Conservation (phyloP, 2,329 filamentous ascomycete species). For the Fusarium coffeatum region DNA sequence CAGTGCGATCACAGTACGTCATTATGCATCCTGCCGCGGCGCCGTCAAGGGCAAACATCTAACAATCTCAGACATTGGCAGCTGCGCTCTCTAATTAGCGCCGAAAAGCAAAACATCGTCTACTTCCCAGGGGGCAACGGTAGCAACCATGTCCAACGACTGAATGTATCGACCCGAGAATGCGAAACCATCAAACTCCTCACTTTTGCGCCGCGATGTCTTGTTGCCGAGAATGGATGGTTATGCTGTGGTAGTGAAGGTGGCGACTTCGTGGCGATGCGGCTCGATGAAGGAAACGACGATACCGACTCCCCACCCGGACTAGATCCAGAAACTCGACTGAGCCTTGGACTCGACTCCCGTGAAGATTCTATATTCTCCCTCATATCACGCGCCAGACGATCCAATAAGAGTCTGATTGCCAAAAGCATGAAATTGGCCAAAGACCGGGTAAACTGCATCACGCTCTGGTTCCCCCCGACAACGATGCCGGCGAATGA, state of each 20-base stretch:
- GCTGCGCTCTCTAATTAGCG: slow-evolving; percentile 89
- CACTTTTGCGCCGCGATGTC: slow-evolving; percentile 81
- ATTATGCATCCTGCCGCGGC: slow-evolving; percentile 38
- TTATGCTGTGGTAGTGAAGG: slow-evolving; percentile 89
- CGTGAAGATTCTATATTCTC: slow-evolving; percentile 52
- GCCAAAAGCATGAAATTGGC: slow-evolving; percentile 67
- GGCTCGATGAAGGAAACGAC: slow-evolving; percentile 60
- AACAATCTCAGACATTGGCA: slow-evolving; percentile 76
- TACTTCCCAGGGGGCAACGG: slow-evolving; percentile 86
- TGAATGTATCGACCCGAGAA: slow-evolving; percentile 76
- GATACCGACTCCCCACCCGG: slow-evolving; percentile 40
- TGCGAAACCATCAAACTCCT: slow-evolving; percentile 79
- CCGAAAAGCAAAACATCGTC: slow-evolving; percentile 78
- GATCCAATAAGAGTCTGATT: slow-evolving; percentile 58
- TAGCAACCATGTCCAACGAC: slow-evolving; percentile 71
- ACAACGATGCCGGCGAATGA: slow-evolving; percentile 43
- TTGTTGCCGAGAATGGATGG: slow-evolving; percentile 88
- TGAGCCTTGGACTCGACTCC: slow-evolving; percentile 49
- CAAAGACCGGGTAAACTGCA: slow-evolving; percentile 72
- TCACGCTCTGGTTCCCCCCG: slow-evolving; percentile 71
- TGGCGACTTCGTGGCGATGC: slow-evolving; percentile 87
- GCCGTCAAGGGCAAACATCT: slow-evolving; percentile 24
- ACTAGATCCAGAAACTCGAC: slow-evolving; percentile 52
- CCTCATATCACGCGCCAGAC: slow-evolving; percentile 54
- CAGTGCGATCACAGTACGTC: slow-evolving; percentile 73